These are phyloP conservation scores for Tetrapisispora phaffii DNA, from an alignment of 805 yeast species.

Conservation along the genomic window DNA sequence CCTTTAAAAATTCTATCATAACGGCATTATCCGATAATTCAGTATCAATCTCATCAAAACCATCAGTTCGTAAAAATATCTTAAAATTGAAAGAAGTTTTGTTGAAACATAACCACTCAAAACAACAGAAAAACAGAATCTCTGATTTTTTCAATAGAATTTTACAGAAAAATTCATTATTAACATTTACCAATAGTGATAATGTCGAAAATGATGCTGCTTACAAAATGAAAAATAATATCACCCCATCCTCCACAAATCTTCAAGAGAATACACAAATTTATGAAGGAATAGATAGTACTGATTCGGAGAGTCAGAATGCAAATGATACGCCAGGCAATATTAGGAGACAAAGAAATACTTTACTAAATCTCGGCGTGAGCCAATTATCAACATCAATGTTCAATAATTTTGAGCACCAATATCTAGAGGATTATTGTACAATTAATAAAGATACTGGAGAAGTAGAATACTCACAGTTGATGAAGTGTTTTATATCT, in stretches of 20 bases:
- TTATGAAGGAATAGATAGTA: background rate
- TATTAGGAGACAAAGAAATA: background rate
- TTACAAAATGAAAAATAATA: background rate
- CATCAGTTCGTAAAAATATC: slow-evolving; percentile 4
- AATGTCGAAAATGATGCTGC: background rate
- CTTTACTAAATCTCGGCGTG: background rate
- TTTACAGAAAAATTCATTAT: slow-evolving; percentile 11
- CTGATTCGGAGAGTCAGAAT: background rate
- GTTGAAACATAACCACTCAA: slow-evolving; percentile 17
- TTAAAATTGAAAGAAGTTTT: slow-evolving; percentile 19
- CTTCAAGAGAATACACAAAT: background rate
- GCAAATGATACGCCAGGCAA: background rate
- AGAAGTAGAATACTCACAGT: slow-evolving; percentile 18
- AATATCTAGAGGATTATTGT: slow-evolving; percentile 23
- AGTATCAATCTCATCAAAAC: slow-evolving; percentile 5
- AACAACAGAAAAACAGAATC: slow-evolving; percentile 16
- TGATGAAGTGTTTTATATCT: slow-evolving; percentile 15
- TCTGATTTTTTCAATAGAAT: slow-evolving; percentile 23
- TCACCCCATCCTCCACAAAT: background rate
- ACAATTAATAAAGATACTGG: slow-evolving; percentile 8
- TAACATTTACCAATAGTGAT: background rate
- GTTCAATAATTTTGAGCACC: slow-evolving; percentile 9
- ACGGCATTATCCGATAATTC: slow-evolving; percentile 24
- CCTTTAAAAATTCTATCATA: slow-evolving; percentile 23
- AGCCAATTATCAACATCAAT: slow-evolving; percentile 1